Conservation (phyloP, 768 basidiomycete genomes). For the Termitomyces sp. region DNA sequence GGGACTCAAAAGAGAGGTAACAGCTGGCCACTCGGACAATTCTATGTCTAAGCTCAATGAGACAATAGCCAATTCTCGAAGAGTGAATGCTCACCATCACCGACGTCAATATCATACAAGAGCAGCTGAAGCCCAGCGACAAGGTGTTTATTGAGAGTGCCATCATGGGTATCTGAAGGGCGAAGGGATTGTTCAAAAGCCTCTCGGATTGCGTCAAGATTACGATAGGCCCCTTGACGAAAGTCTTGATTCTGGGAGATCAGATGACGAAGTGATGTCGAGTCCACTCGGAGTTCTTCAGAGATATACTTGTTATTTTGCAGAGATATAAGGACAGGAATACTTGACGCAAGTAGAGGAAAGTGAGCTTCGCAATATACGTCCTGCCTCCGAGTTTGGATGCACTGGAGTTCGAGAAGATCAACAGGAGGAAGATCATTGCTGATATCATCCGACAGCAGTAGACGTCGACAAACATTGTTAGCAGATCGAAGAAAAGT, state of each 20-base stretch:
- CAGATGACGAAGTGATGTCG: slow-evolving; percentile 48
- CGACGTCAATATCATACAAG: slow-evolving; percentile 50
- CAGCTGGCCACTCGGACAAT: slow-evolving; percentile 55
- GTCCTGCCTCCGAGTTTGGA: slow-evolving; percentile 64
- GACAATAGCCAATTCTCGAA: not conserved
- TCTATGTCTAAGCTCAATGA: slow-evolving; percentile 35
- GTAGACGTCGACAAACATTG: slow-evolving; percentile 52
- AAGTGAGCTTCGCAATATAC: slow-evolving; percentile 70
- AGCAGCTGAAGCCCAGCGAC: slow-evolving; percentile 66
- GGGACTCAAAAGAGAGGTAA: slow-evolving; percentile 68
- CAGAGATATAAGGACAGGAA: slow-evolving; percentile 68
- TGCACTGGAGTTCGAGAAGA: slow-evolving; percentile 63
- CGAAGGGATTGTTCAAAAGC: slow-evolving; percentile 66
- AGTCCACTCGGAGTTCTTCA: slow-evolving; percentile 43
- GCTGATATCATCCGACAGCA: slow-evolving; percentile 51
- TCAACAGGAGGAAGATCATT: slow-evolving; percentile 38
- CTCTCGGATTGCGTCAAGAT: slow-evolving; percentile 64
- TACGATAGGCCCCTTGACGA: slow-evolving; percentile 71
- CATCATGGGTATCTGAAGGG: slow-evolving; percentile 40
- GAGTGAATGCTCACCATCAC: slow-evolving; percentile 38
- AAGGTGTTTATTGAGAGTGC: slow-evolving; percentile 55
- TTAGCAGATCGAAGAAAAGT: slow-evolving; percentile 63
- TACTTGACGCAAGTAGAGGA: slow-evolving; percentile 51
- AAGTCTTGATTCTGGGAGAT: slow-evolving; percentile 67
- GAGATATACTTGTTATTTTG: slow-evolving; percentile 59